Evolutionary conservation across 176 grass and related monocot species (phyloP).

Genomic region (Ensete ventricosum): DNA sequence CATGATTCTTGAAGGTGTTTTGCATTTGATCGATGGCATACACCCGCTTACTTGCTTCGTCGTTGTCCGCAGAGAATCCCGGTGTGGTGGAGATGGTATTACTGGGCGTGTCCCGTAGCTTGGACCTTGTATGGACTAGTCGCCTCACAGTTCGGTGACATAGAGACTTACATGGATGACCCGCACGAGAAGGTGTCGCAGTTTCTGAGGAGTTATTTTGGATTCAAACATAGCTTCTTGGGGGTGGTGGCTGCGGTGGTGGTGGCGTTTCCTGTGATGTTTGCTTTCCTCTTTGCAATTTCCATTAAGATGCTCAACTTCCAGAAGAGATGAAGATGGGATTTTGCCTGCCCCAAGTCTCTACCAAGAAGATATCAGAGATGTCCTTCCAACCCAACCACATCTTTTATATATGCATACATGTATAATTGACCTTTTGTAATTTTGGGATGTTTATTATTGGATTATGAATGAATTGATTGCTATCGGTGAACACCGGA

Average conservation of each 20-base stretch:
- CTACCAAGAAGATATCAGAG: no score
- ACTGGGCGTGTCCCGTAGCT: conserved; percentile 52
- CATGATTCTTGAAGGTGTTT: no score
- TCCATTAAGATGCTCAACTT: conserved; percentile 68
- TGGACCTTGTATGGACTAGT: conserved; percentile 75
- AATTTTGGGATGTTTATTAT: no score
- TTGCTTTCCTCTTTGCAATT: conserved; percentile 58
- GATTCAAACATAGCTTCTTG: conserved; percentile 44
- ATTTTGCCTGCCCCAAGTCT: no score
- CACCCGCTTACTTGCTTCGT: no score
- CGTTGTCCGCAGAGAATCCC: conserved; percentile 41
- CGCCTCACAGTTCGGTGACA: conserved; percentile 58
- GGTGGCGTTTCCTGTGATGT: conserved; percentile 35
- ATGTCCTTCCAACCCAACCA: no score
- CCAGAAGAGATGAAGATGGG: conserved; percentile 45
- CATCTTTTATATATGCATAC: no score
- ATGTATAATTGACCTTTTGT: no score
- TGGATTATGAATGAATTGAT: no score
- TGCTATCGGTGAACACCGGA: no score
- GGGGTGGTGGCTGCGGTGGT: conserved; percentile 36
- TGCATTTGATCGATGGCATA: no score
- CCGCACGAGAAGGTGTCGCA: conserved; percentile 14
- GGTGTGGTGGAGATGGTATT: conserved; percentile 83
- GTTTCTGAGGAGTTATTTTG: conserved; percentile 49
- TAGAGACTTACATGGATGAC: conserved; percentile 4